Conservation (phyloP, 2,329 filamentous ascomycete species). For the Colletotrichum camelliae region DNA sequence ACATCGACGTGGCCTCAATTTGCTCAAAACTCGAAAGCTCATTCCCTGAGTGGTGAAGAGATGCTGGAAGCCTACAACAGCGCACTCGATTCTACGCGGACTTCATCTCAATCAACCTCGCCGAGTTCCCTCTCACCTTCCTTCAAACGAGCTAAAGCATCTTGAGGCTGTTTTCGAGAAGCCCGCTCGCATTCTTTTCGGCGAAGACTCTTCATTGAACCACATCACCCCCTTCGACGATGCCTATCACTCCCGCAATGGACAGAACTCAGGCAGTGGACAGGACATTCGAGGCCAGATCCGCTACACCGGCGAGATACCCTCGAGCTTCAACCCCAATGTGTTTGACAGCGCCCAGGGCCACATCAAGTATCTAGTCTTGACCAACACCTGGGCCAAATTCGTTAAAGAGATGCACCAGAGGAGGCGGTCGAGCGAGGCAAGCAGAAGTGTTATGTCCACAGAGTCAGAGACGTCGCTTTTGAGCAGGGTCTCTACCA, state of each 20-base stretch:
- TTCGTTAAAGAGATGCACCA: conserved; percentile 47
- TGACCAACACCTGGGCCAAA: conserved; percentile 73
- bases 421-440: conserved; percentile 25
- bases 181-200: conserved; percentile 38
- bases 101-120: conserved; percentile 51
- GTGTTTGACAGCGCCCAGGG: conserved; percentile 65
- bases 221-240: conserved; percentile 23
- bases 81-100: conserved; percentile 53
- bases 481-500: conserved; percentile 21
- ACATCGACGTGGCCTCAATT: not conserved
- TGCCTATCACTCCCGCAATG: not conserved
- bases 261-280: not conserved
- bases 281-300: conserved; percentile 8
- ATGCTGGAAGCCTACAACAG: conserved; percentile 40
- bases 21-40: not conserved
- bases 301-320: conserved; percentile 47
- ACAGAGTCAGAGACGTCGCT: conserved; percentile 22
- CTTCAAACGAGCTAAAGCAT: conserved; percentile 43
- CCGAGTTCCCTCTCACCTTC: conserved; percentile 57
- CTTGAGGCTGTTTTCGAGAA: conserved; percentile 49
- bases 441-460: conserved; percentile 23
- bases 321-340: conserved; percentile 50
- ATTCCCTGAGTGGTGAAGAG: not conserved
- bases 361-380: conserved; percentile 70
- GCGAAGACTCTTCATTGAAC: conserved; percentile 15